Percentiles rank a stretch among this genome's conserved stretches.
Conservation (phyloP, 129 eudicot genomes). For the Silybum marianum region DNA sequence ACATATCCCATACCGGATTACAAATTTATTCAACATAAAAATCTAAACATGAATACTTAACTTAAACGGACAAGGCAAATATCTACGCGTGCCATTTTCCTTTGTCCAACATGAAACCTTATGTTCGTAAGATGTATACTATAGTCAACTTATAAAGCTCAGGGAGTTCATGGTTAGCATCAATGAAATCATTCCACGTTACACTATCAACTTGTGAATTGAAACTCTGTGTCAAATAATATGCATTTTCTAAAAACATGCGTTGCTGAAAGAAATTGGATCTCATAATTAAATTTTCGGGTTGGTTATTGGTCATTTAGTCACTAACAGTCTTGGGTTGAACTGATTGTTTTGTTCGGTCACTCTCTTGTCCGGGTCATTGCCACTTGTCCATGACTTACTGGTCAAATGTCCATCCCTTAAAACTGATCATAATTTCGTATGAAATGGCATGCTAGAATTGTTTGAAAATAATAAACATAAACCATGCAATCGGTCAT, state of each 20-base stretch:
- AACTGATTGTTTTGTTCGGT: background rate
- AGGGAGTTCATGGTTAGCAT: no score
- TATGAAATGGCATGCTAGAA: background rate
- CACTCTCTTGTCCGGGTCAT: background rate
- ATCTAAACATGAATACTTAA: no score
- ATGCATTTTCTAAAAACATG: background rate
- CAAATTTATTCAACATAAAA: no score
- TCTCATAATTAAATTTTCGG: background rate
- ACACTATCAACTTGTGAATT: background rate
- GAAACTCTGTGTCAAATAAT: background rate
- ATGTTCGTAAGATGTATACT: no score
- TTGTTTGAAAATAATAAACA: background rate
- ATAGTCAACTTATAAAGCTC: no score
- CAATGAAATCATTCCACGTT: background rate
- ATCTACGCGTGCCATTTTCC: no score
- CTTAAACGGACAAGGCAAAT: no score
- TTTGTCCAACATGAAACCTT: no score
- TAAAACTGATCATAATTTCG: background rate
- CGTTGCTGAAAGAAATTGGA: no score
- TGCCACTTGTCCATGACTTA: background rate
- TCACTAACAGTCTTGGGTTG: background rate
- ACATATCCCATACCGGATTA: no score
- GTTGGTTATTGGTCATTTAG: background rate
- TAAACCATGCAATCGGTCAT: background rate
- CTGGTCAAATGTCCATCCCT: background rate